Conservation (phyloP, 148 eudicot species). For the Fagopyrum esculentum region DNA sequence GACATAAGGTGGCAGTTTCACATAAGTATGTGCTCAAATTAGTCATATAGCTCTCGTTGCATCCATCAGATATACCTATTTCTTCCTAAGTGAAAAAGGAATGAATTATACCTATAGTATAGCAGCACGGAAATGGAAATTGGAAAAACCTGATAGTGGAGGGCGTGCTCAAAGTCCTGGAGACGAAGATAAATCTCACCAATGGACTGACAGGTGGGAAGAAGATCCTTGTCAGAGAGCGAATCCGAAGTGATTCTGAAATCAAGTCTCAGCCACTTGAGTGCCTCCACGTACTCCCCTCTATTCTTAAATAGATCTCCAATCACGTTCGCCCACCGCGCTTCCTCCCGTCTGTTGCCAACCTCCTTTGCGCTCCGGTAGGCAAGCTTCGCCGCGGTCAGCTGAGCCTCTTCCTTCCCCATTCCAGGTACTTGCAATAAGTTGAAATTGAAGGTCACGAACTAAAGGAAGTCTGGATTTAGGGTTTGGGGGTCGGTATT, state of each 20-base stretch:
- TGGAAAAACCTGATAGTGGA: constrained; percentile 53
- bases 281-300: constrained; percentile 79
- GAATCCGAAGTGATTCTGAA: constrained; percentile 48
- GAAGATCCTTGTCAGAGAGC: constrained; percentile 63
- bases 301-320: constrained; percentile 68
- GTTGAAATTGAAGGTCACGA: not conserved
- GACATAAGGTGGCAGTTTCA: not conserved
- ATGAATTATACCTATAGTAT: not conserved
- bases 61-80: not conserved
- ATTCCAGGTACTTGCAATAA: constrained; percentile 7
- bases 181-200: constrained; percentile 83
- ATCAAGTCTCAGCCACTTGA: constrained; percentile 70
- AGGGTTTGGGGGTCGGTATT: not conserved
- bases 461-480: not conserved
- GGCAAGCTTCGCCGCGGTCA: constrained; percentile 49
- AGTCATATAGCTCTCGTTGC: not conserved
- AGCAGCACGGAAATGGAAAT: not conserved
- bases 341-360: constrained; percentile 78
- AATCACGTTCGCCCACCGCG: constrained; percentile 91
- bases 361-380: constrained; percentile 44
- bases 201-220: constrained; percentile 83
- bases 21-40: not conserved
- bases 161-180: constrained; percentile 46
- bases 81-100: not conserved
- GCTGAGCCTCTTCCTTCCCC: constrained; percentile 40